Evolutionary conservation across 192 early-diverging fungal species (phyloP).

Genomic region (Podila horticola): DNA sequence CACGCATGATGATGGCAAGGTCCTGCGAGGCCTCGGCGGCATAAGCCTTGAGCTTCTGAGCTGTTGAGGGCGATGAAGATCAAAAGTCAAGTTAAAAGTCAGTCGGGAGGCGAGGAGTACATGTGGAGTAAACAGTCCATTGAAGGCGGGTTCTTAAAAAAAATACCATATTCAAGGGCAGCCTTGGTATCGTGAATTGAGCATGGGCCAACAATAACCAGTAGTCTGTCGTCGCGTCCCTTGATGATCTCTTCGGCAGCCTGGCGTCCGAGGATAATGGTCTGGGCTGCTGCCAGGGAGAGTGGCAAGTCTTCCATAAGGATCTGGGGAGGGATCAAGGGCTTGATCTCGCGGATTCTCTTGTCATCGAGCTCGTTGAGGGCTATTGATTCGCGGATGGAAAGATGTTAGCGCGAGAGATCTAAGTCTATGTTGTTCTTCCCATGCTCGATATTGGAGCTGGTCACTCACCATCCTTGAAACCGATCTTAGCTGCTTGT

Average conservation of each 20-base stretch:
- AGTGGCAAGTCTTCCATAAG: conserved; percentile 91
- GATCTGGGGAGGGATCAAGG: conserved; percentile 90
- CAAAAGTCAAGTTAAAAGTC: too few relatives aligned
- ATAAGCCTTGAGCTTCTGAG: conserved; percentile 68
- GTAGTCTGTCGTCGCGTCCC: conserved; percentile 77
- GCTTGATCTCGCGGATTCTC: conserved; percentile 82
- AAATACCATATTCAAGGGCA: conserved; percentile 78
- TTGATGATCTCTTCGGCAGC: conserved; percentile 73
- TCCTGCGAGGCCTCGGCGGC: conserved; percentile 66
- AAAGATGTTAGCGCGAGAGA: background rate
- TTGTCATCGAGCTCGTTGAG: conserved; percentile 95
- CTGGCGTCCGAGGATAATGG: conserved; percentile 75
- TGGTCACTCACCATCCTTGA: conserved; percentile 38
- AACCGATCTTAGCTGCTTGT: conserved; percentile 42
- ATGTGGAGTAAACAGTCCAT: too few relatives aligned
- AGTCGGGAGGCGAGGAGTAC: too few relatives aligned
- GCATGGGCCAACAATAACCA: conserved; percentile 89
- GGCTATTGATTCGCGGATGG: conserved; percentile 50
- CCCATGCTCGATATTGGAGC: background rate
- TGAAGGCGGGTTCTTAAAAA: background rate
- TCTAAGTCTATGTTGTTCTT: background rate
- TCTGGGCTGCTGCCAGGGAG: conserved; percentile 77
- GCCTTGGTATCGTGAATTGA: conserved; percentile 85
- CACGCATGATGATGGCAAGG: conserved; percentile 82
- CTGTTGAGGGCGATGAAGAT: conserved; percentile 22